Base-by-base conservation (phyloP, 2,329 filamentous ascomycete genomes). In the Fusarium paranaense region DNA sequence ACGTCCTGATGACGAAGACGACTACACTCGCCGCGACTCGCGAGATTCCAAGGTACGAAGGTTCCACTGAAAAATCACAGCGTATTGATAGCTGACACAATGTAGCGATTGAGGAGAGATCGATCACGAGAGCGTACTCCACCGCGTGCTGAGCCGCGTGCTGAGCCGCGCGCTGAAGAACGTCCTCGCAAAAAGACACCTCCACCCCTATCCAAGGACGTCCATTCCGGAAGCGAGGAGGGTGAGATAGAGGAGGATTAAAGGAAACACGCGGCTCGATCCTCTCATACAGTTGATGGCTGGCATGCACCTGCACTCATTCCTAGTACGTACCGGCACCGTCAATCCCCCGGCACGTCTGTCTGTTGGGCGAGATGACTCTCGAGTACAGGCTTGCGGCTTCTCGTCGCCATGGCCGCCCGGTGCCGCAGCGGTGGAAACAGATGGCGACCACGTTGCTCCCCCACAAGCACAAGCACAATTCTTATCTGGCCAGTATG, bases 211-310 rank as follows among this genome's bases (percentile, higher is more conserved):
- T 78, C 78, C 40, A 85, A 85, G 78, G 91, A 93, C 74, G 86
- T 90, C 61, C 86, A 87, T 57, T 89, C 87, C 68, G 97, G 97
- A 62, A 98, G 95, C 80, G 97, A 99, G 85, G 97, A 99, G 84
- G 97, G 97, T 62, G 97, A 99, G 86, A 98, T 99, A 78, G 97
- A 98, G 83, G 95, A 98, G 86, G 90, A 91, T 76, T 90, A 85
- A 25, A 80, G 37, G 50, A 64, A 40, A 40, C n/a, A 40, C 30
- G 62, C 52, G 50, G 37, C 66, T 58, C 50, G 62, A 32, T 32
- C 9, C 30, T 32, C 30, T 32, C 30, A 32, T 32, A 32, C 9
- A 32, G 30, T 42, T 42, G 20, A 64, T 60, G 56, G 62, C 60
- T 54, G 61, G 35, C 54, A 67, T 57, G 58, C 66, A 62, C 63